Evolutionary conservation across 129 eudicot genomes (phyloP), one percentile per base, ranked within the genome.

Genomic region (Flaveria linearis): DNA sequence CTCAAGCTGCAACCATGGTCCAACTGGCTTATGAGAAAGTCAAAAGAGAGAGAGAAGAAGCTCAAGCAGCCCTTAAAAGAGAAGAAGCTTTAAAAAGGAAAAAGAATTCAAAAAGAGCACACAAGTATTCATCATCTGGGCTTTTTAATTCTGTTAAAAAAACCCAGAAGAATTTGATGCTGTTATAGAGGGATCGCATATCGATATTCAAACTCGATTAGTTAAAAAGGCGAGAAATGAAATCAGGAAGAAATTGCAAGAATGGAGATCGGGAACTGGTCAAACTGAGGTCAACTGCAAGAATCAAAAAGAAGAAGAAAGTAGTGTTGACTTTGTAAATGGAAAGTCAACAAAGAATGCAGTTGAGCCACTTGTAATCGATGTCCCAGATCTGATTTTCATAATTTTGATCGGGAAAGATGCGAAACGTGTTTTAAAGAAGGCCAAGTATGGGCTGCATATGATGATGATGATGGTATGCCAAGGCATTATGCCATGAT

Each of bases 401-500:
- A 88, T 75, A 84, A 86, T 86, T 93, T 93, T 80, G 89, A 86
- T 72, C 77, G 53, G 75, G 82, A 82, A 56, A 78, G 95, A 77
- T 79, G 69, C 26, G 89, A 79, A 76, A 70, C 50, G 55, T 82
- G 79, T 84, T 93, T 90, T 78, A 75, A 76, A 65, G 90, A 85
- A 71, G 85, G 85, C 68, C 92, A 93, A 58, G 85, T 90, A 16
- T 90, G 98, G 96, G 95, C 92, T 30, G 89, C 84, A n/a, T 93
- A 90, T 61, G 95, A 90, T 73, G 82, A 86, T 57, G 84, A 84
- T 76, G 97, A 93, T 66, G 98, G 98, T 67, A 90, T 93, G 98
- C 98, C 98, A 36, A 86, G 98, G 14, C 69, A 79, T 72, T 88
- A 93, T 86, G 98, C 88, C 36, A 52, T 90, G 85, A 83, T 93